Evolutionary conservation across 352 stramenopile genomes (phyloP), one percentile per base, ranked within the genome.

Genomic region (Globisporangium nagaii): DNA sequence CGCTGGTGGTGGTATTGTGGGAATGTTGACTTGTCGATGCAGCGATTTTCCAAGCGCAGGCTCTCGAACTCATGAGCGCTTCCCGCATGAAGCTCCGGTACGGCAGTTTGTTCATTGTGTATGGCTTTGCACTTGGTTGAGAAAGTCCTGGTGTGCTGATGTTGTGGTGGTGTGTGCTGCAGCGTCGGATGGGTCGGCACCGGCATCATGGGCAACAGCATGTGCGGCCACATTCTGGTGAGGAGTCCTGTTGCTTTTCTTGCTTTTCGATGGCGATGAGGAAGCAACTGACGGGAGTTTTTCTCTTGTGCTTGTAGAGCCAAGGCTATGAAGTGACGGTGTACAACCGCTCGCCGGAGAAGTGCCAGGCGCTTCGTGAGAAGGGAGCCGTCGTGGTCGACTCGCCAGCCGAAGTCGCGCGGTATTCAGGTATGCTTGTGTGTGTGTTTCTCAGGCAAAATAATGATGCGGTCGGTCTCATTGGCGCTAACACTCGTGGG

Each of bases 121-220:
- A 15, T 58, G 1, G 19, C n/a, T 42, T 20, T 28, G 6, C 13
- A 20, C 8, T 20, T 22, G 15, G 30, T 43, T 30, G 43, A 43
- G 8, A 5, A 15, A 39, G 22, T 30, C 20, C 13, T 34, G 22
- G 44, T 13, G n/a, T 20, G 8, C 32, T 41, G 10, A 13, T 25
- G 53, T n/a, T n/a, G 24, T 62, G 27, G 19, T 44, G 36, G 24
- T 48, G 31, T 27, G 17, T 30, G n/a, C n/a, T 37, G 28, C 17
- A 87, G 83, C 49, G 71, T 96, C 9, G 88, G 88, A 30, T 96
- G 86, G 84, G 84, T 96, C 24, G 88, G 86, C 56, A 85, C 70
- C 1, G 86, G 86, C 5, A 91, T 95, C 54, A 96, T 96, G 87
- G 87, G 87, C 42, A 82, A 73, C 19, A 93, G 79, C 65, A 96